Conservation (phyloP, 2,329 filamentous ascomycete species). For the Beauveria brongniartii region DNA sequence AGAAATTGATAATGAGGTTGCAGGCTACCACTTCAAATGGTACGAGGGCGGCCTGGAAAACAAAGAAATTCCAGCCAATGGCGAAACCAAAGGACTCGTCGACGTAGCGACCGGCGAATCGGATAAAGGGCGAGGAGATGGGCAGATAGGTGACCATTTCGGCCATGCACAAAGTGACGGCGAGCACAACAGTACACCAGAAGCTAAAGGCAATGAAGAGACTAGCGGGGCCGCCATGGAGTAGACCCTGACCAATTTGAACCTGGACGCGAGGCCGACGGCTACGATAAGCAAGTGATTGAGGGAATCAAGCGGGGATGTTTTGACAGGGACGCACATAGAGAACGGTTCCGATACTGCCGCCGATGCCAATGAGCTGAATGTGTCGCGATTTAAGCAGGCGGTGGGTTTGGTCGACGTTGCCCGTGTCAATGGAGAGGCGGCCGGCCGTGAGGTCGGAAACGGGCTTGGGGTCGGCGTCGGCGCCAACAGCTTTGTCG, state of each 20-base stretch:
- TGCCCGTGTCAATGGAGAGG: conserved; percentile 15
- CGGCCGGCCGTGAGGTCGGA: conserved; percentile 9
- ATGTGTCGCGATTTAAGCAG: conserved; percentile 49
- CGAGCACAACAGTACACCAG: conserved; percentile 54
- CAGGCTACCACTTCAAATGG: conserved; percentile 61
- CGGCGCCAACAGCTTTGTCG: neutral
- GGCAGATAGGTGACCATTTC: conserved; percentile 74
- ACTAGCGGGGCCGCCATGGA: conserved; percentile 51
- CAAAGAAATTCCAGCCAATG: conserved; percentile 66
- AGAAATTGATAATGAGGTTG: conserved; percentile 55
- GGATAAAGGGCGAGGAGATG: conserved; percentile 71
- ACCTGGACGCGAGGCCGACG: conserved; percentile 25
- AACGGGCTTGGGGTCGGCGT: neutral
- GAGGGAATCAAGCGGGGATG: conserved; percentile 3
- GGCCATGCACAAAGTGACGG: conserved; percentile 54
- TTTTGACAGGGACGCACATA: conserved; percentile 32
- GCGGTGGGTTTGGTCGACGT: conserved; percentile 38
- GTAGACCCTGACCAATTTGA: conserved; percentile 49
- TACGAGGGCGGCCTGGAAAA: conserved; percentile 60
- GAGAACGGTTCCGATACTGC: conserved; percentile 55
- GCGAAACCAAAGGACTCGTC: conserved; percentile 69
- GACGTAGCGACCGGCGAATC: conserved; percentile 66
- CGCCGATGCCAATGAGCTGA: conserved; percentile 54
- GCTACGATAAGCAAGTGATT: conserved; percentile 11
- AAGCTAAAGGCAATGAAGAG: conserved; percentile 52